Conservation (phyloP, 2,329 filamentous ascomycete genomes). For the Xylaria sp. region DNA sequence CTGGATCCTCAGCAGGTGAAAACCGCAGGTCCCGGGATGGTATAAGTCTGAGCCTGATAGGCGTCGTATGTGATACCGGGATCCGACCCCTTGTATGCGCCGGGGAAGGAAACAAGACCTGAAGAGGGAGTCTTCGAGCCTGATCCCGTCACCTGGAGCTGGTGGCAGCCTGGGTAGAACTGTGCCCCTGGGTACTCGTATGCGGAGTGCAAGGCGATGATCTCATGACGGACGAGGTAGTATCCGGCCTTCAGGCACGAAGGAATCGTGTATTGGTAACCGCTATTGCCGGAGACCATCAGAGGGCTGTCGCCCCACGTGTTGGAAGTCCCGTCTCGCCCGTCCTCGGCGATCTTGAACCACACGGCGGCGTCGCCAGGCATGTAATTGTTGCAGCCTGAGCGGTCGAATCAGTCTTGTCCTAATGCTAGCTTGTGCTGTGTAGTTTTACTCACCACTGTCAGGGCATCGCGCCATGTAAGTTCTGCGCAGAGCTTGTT, state of each 20-base stretch:
- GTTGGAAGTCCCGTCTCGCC: slow-evolving; percentile 61
- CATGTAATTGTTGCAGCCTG: slow-evolving; percentile 43
- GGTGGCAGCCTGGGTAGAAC: slow-evolving; percentile 69
- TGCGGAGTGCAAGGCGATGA: slow-evolving; percentile 64
- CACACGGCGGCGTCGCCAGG: slow-evolving; percentile 56
- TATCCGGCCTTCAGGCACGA: slow-evolving; percentile 63
- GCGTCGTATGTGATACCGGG: slow-evolving; percentile 64
- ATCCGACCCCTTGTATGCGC: slow-evolving; percentile 62
- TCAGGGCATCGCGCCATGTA: slow-evolving; percentile 70
- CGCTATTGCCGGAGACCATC: slow-evolving; percentile 56
- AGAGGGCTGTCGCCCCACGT: slow-evolving; percentile 60
- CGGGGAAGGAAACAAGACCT: slow-evolving; percentile 62
- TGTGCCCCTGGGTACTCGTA: slow-evolving; percentile 58
- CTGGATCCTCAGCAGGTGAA: slow-evolving; percentile 58
- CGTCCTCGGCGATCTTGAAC: slow-evolving; percentile 65
- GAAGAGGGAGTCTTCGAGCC: slow-evolving; percentile 56
- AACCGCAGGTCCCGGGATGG: slow-evolving; percentile 59
- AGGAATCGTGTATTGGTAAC: slow-evolving; percentile 65
- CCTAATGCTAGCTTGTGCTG: neutral
- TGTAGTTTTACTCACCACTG: slow-evolving; percentile 50
- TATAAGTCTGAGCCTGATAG: slow-evolving; percentile 60
- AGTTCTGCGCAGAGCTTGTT: slow-evolving; percentile 49
- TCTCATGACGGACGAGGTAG: slow-evolving; percentile 69
- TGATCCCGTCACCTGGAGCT: slow-evolving; percentile 64
- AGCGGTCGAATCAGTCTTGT: neutral